Base-by-base conservation (phyloP, 83 land plant genomes). In the Larix sibirica region DNA sequence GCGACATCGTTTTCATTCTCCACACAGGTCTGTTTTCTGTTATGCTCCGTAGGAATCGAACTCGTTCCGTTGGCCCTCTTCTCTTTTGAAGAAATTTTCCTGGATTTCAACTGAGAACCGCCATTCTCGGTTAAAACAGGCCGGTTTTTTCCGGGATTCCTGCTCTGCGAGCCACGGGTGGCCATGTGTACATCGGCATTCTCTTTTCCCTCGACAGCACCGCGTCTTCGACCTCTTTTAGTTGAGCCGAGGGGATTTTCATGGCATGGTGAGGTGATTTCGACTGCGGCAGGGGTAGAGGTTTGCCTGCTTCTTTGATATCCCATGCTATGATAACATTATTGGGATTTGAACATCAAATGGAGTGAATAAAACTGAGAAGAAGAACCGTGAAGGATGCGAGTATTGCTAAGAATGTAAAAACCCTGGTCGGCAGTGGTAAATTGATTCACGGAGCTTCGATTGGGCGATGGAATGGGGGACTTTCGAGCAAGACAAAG, bases 241-340 rank as follows among this genome's bases (percentile, higher is more conserved):
- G 74, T 33, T 69, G 74, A 69, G 9, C 3, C 20, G 0, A 9
- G 74, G 7, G 8, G 18, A 69, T 33, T 69, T 16, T 33, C 40
- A 36, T 69, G 74, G 31, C 21, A 69, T 18, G 74, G 38, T 2
- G 74, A 20, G 9, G 44, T 69, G 74, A 36, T 69, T 17, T 69
- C 74, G 33, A 36, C 74, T 69, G 74, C 20, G 4, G 66, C 21
- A 63, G 9, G 26, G 26, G 28, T 63, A 23, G 74, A 69, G n/a
- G 74, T 36, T 36, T 36, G 74, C n/a, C 74, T 69, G 74, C 74
- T 69, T 68, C 73, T 68, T 69, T 36, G 74, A 69, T 69, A 69
- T 69, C 74, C 74, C 74, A 69, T 69, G 73, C 42, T 68, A 4
- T 0, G 28, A 9, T 16, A 68, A 12, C 73, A 68, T 68, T 68